phyloP scores from a whole-genome alignment of 2,329 filamentous ascomycete species.

The Penicillium sp. region DNA sequence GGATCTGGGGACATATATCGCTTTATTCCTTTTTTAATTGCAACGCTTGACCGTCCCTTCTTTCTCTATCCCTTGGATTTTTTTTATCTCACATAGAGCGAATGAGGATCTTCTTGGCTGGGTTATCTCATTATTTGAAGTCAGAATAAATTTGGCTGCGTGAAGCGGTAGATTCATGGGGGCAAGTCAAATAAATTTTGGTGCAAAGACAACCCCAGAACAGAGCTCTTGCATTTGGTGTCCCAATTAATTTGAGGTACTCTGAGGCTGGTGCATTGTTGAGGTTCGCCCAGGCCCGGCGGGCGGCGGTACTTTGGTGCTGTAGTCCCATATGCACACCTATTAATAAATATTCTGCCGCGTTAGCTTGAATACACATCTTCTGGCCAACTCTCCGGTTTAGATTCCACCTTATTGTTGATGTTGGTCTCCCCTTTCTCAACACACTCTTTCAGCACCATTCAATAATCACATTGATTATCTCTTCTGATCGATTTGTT shows the following conservation, averaged over 20 bases:
- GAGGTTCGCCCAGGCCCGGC: conserved; percentile 1
- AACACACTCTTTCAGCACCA: conserved; percentile 1
- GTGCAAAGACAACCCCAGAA: not conserved
- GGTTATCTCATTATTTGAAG: not conserved
- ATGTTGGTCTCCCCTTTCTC: conserved; percentile 14
- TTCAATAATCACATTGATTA: not conserved
- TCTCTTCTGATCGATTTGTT: not conserved
- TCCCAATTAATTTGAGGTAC: not conserved
- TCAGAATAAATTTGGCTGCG: not conserved
- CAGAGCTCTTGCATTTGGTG: not conserved
- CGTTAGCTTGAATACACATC: conserved; percentile 13
- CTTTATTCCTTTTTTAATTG: not conserved
- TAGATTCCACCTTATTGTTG: conserved; percentile 4
- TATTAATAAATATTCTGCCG: conserved; percentile 25
- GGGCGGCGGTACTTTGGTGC: conserved; percentile 17
- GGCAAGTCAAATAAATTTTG: too few species aligned
- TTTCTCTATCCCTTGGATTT: not conserved
- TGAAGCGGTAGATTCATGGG: too few species aligned
- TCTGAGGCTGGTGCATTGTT: not conserved
- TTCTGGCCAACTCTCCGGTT: conserved; percentile 31
- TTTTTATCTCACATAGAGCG: conserved; percentile 2
- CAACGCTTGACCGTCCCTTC: not conserved
- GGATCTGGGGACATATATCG: conserved; percentile 4
- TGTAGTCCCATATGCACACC: conserved; percentile 14
- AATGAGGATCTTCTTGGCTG: not conserved